phyloP scores from a whole-genome alignment of 345 rosid genomes.

The Arabidopsis arenosa region DNA sequence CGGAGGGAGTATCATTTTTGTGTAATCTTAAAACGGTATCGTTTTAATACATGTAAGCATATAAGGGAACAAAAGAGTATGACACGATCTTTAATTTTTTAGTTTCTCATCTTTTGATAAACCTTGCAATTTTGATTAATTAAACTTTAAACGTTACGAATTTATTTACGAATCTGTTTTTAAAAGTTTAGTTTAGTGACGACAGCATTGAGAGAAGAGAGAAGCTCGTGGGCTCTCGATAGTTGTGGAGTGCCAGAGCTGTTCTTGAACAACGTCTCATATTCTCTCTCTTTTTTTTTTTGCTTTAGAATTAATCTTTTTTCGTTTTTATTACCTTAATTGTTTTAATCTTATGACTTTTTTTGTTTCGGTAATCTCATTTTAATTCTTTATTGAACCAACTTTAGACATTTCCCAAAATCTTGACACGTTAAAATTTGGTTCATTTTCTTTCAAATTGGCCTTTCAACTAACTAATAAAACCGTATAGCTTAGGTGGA shows the following conservation, averaged over 20 bases:
- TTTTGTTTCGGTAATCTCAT: constrained; percentile 12
- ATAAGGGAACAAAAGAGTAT: constrained; percentile 42
- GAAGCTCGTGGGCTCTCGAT: constrained; percentile 74
- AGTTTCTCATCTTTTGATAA: constrained; percentile 43
- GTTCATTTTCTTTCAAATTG: constrained; percentile 5
- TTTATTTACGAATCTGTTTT: constrained; percentile 7
- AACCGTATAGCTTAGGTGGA: not conserved
- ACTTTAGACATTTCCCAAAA: constrained; percentile 12
- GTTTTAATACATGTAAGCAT: constrained; percentile 39
- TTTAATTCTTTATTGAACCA: not conserved
- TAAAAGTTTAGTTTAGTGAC: constrained; percentile 38
- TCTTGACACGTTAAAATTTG: constrained; percentile 6
- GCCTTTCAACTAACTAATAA: constrained; percentile 14
- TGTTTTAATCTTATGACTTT: not conserved
- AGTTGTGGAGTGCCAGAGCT: constrained; percentile 47
- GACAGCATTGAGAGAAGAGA: constrained; percentile 48
- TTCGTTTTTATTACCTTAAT: not conserved
- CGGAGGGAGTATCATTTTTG: constrained; percentile 1
- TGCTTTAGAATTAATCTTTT: not conserved
- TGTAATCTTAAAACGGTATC: constrained; percentile 21
- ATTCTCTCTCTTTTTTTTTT: constrained; percentile 37
- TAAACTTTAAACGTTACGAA: constrained; percentile 13
- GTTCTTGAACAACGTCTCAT: constrained; percentile 57
- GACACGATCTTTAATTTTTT: constrained; percentile 33
- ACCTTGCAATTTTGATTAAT: not conserved